Conservation (phyloP, 495 filamentous ascomycete species). For the Xylaria flabelliformis region DNA sequence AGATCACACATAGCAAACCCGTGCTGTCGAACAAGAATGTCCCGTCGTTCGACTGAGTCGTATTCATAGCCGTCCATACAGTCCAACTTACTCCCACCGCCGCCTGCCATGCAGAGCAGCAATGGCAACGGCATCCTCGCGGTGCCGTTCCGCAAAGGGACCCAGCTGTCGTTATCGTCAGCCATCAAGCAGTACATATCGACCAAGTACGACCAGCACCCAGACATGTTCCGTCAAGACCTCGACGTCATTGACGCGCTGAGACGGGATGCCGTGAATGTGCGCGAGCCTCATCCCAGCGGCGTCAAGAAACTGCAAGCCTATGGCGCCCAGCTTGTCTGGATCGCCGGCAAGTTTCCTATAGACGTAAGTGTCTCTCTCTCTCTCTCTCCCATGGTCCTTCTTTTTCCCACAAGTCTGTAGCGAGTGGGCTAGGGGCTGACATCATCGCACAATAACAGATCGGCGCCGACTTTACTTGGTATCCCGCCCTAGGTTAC, state of each 20-base stretch:
- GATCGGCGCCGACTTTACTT: constrained; percentile 95
- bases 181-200: constrained; percentile 97
- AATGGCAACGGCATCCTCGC: constrained; percentile 53
- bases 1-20: not conserved
- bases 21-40: constrained; percentile 10
- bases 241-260: constrained; percentile 84
- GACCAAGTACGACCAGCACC: constrained; percentile 98
- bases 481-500: constrained; percentile 93
- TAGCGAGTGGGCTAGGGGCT: constrained; percentile 24
- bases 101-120: constrained; percentile 35
- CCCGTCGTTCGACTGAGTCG: not conserved
- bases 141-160: constrained; percentile 87
- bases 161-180: constrained; percentile 73
- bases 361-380: constrained; percentile 74
- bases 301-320: constrained; percentile 84
- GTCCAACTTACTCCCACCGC: not conserved
- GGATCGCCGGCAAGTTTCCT: constrained; percentile 94
- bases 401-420: not conserved
- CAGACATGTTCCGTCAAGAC: constrained; percentile 94
- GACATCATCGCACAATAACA: constrained; percentile 45
- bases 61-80: not conserved
- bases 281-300: constrained; percentile 87
- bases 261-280: constrained; percentile 80
- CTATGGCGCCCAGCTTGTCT: constrained; percentile 92
- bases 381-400: not conserved